Percentiles rank a stretch among this genome's conserved stretches.
These are phyloP conservation scores for Buxus sempervirens DNA, from an alignment of 164 flowering plant species.

Conservation along the genomic window DNA sequence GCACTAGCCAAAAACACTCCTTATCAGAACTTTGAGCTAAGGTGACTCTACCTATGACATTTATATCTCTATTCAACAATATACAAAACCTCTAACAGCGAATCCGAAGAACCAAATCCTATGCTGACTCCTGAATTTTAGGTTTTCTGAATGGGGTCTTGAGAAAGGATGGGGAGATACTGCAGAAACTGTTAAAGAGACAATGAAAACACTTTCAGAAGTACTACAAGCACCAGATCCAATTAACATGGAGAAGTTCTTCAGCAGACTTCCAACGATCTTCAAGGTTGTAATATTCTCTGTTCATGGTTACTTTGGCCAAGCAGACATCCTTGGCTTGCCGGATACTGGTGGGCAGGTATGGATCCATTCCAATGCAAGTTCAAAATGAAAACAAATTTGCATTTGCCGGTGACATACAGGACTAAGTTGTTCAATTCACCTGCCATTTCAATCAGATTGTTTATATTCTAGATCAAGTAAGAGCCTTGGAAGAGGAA, in stretches of 20 bases:
- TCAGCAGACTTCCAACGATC: constrained; percentile 63
- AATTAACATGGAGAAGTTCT: constrained; percentile 51
- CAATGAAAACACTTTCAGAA: constrained; percentile 63
- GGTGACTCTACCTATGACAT: constrained; percentile 29
- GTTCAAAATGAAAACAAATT: neutral
- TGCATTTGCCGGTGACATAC: neutral
- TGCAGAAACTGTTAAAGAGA: constrained; percentile 70
- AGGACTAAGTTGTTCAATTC: neutral
- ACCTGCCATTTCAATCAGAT: constrained; percentile 38
- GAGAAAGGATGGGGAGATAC: constrained; percentile 96
- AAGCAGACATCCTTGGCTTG: constrained; percentile 85
- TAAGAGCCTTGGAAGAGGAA: constrained; percentile 85
- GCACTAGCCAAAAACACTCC: constrained; percentile 58
- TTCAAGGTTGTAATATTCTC: constrained; percentile 88
- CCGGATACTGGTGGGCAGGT: constrained; percentile 99
- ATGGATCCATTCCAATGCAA: neutral
- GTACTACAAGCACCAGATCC: constrained; percentile 86
- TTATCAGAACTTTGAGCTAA: constrained; percentile 55
- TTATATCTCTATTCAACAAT: neutral
- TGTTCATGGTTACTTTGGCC: constrained; percentile 93
- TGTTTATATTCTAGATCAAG: constrained; percentile 97
- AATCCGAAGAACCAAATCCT: neutral
- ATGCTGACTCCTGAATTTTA: constrained; percentile 14
- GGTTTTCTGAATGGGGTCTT: constrained; percentile 80
- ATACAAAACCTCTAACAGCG: neutral